These are phyloP conservation scores for Aspergillus sp. DNA, from an alignment of 2,329 filamentous ascomycete species.

Conservation along the genomic window DNA sequence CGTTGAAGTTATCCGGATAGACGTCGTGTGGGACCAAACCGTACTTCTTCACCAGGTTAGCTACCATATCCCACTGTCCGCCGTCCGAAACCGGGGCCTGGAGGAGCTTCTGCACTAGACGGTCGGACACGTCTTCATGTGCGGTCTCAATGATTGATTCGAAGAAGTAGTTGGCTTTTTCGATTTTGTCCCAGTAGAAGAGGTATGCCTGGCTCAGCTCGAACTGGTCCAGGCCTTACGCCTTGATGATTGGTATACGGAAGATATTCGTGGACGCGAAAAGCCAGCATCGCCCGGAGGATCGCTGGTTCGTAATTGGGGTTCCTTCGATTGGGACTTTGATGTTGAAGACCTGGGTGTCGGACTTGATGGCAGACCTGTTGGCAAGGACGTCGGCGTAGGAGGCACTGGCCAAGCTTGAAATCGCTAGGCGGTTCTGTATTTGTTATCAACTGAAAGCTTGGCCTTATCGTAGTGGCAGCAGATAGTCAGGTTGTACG, in stretches of 20 bases:
- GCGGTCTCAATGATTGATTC: slow-evolving; percentile 78
- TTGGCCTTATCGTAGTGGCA: too few species aligned
- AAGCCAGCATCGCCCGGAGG: slow-evolving; percentile 84
- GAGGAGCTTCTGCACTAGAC: slow-evolving; percentile 71
- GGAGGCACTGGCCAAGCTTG: slow-evolving; percentile 57
- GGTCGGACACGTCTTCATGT: slow-evolving; percentile 66
- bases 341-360: slow-evolving; percentile 80
- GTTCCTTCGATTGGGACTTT: slow-evolving; percentile 78
- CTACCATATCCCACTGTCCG: slow-evolving; percentile 91
- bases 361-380: slow-evolving; percentile 60
- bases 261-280: slow-evolving; percentile 92
- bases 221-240: slow-evolving; percentile 73
- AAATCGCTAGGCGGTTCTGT: slow-evolving; percentile 70
- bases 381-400: slow-evolving; percentile 66
- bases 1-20: slow-evolving; percentile 81
- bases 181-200: slow-evolving; percentile 93
- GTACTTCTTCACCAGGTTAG: slow-evolving; percentile 82
- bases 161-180: slow-evolving; percentile 87
- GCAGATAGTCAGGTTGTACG: not conserved
- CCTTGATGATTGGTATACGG: slow-evolving; percentile 82
- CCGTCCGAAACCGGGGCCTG: slow-evolving; percentile 72
- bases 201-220: slow-evolving; percentile 86
- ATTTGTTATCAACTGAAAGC: not conserved
- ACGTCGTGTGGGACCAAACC: slow-evolving; percentile 79
- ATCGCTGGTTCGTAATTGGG: slow-evolving; percentile 81